phyloP scores from a whole-genome alignment of 441 rosid genomes.

The Rhodomyrtus psidioides region DNA sequence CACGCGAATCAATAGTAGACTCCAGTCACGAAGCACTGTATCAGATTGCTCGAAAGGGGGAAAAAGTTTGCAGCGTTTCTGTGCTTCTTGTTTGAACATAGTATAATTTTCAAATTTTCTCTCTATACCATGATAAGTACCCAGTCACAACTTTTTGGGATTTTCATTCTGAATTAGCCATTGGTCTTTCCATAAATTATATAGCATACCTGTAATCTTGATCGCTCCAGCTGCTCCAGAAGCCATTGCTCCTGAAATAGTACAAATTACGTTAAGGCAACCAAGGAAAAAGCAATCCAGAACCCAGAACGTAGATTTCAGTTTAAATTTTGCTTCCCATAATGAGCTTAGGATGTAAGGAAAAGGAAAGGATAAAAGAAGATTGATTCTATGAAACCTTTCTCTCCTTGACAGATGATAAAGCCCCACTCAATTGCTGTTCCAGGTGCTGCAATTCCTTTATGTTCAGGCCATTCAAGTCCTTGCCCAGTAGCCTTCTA shows the following conservation, averaged over 20 bases:
- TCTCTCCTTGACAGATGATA: constrained; percentile 61
- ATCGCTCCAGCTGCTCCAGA: constrained; percentile 66
- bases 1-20: not conserved
- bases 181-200: not conserved
- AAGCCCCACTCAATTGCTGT: constrained; percentile 49
- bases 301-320: not conserved
- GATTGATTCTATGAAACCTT: constrained; percentile 32
- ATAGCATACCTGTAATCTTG: constrained; percentile 52
- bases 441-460: constrained; percentile 79
- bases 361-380: not conserved
- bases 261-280: constrained; percentile 6
- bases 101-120: not conserved
- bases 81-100: not conserved
- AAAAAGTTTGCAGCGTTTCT: not conserved
- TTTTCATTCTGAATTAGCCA: not conserved
- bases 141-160: not conserved
- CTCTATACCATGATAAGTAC: not conserved
- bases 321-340: not conserved
- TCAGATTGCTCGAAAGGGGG: not conserved
- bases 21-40: not conserved
- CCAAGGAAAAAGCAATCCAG: not conserved
- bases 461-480: constrained; percentile 47
- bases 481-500: constrained; percentile 64
- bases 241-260: constrained; percentile 61
- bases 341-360: not conserved